Base-by-base conservation (phyloP, 2,329 filamentous ascomycete genomes). In the Thermomyces lanuginosus region DNA sequence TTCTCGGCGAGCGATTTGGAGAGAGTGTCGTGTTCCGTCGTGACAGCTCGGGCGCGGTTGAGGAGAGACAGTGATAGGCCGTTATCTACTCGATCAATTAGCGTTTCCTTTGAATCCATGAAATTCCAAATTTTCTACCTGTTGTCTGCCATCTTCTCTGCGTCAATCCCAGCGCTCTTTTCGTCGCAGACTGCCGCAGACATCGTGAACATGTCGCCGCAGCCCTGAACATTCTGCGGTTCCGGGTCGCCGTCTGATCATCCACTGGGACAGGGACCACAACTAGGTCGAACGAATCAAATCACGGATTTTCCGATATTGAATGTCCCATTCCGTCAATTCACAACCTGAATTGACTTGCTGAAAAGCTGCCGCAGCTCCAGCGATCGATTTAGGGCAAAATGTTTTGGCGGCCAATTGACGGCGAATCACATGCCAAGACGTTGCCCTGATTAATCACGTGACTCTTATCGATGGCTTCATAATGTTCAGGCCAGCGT, bases 51-150 rank as follows among this genome's bases (percentile, higher is more conserved):
- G 24, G 70, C 70, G 36, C 68, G 55, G 3, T 53, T 53, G 15
- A 76, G 56, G 6, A 75, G 53, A 9, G 62, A 57, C 17, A 66
- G 58, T 11, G 68, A 69, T 23, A 73, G 46, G 15, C 47, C 44
- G 42, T 34, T 27, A 35, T 41, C 42, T 46, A 35, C 13, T 24
- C 26, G 40, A 27, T 24, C 21, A 23, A 12, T 12, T 8, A 8
- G 8, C 7, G 26, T 18, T 11, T 16, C 39, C 41, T 27, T 52
- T 46, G 16, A 42, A 41, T 22, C 46, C 42, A 31, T 36, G 16
- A 17, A 21, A 21, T 11, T 5, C 17, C 30, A 16, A 27, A 27
- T 22, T 21, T 23, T 31, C 28, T 47, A 54, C 49, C 43, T 24
- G 45, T 45, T 16, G 45, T 44, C 22, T 45, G 26, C 22, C 35